Base-by-base conservation (phyloP, 208 protist genomes). In the Crithidia thermophila region DNA sequence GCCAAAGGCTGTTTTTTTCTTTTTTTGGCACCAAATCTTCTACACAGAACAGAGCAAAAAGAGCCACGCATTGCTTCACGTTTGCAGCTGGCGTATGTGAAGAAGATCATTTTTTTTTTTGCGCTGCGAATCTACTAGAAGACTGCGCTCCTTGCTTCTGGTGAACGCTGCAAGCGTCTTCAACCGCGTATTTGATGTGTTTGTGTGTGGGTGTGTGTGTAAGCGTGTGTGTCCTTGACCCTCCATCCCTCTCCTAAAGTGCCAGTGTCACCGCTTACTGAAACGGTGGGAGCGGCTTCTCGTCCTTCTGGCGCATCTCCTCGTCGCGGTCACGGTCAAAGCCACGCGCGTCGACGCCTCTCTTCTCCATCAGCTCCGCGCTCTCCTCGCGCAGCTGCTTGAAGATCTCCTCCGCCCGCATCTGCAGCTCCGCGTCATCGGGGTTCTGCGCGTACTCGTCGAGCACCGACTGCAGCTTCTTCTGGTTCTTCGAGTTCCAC, bases 361-460 rank as follows among this genome's bases (percentile, higher is more conserved):
- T 81, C 60, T 84, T 77, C 64, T 66, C 60, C 71, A 91, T 84
- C 52, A 91, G 37, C 36, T 84, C 76, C 18, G 79, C 82, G 50
- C 85, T 92, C 71, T 95, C 90, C 39, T 90, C 73, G 4, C 78
- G 84, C 28, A 95, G 76, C 25, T 81, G 59, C 53, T 84, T 77
- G 47, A 92, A 92, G 3, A 95, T 55, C 21, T 88, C 82, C 62
- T 93, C 87, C 8, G 90, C 90, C 66, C 84, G 84, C 14, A 60
- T 60, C 59, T 92, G 85, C 25, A 91, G 68, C 33, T 39, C 62
- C 43, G 67, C 74, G 61, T 95, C 84, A 50, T 91, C 83, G 39
- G 87, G 90, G 66, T 95, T 93, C 50, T 91, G 84, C 23, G 85
- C 87, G 61, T 85, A 90, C 27, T 95, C 87, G 62, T 95, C 90